These are phyloP conservation scores for Colletotrichum endophyticum DNA, from an alignment of 2,329 filamentous ascomycete species.

Conservation along the genomic window DNA sequence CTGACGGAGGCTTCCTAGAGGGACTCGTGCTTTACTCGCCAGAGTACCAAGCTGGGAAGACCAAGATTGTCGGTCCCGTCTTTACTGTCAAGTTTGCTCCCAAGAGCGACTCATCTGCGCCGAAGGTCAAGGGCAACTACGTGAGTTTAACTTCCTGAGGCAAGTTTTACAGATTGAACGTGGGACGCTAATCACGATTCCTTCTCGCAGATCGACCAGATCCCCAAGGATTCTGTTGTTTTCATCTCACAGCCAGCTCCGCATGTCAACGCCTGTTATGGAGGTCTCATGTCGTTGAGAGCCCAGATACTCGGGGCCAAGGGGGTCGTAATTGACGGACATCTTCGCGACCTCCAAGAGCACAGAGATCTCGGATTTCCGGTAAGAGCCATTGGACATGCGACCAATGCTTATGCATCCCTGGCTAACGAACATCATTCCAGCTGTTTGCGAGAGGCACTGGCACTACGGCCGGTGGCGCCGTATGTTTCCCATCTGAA, in stretches of 20 bases:
- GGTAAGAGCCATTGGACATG: not conserved
- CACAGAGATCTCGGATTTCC: not conserved
- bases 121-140: conserved; percentile 51
- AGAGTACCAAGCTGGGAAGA: conserved; percentile 47
- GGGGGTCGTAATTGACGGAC: not conserved
- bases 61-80: conserved; percentile 59
- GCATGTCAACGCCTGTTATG: not conserved
- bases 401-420: not conserved
- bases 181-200: not conserved
- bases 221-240: not conserved
- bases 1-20: conserved; percentile 57
- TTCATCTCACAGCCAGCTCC: not conserved
- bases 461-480: not conserved
- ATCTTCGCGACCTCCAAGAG: not conserved
- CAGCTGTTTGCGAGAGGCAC: not conserved
- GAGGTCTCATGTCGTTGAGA: not conserved
- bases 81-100: conserved; percentile 59
- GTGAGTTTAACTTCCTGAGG: conserved; percentile 30
- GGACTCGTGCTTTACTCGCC: conserved; percentile 61
- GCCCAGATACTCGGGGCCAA: not conserved
- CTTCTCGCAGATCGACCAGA: not conserved
- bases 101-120: conserved; percentile 45
- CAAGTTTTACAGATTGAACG: not conserved
- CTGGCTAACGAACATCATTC: not conserved
- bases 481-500: not conserved